Conservation (phyloP, 1,284 basidiomycete species). For the Gomphus sp. region DNA sequence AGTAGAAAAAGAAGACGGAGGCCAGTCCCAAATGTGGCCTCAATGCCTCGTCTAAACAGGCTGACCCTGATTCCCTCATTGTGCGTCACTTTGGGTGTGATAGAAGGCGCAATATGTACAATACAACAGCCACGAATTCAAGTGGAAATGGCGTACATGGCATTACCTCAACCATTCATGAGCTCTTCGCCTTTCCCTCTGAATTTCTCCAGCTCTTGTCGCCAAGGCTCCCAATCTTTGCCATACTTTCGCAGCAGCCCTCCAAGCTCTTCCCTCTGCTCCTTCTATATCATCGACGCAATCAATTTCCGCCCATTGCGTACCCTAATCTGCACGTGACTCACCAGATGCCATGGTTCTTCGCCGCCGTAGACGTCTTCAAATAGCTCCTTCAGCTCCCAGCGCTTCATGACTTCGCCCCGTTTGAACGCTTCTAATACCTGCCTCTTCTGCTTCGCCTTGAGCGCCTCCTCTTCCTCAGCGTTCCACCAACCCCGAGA, state of each 20-base stretch:
- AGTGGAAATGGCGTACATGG: not conserved
- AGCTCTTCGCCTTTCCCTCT: slow-evolving; percentile 72
- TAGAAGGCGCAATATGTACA: no score
- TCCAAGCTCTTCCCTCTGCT: slow-evolving; percentile 76
- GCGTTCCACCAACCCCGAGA: slow-evolving; percentile 81
- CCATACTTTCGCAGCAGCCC: slow-evolving; percentile 79
- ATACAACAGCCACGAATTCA: no score
- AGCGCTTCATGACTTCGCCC: slow-evolving; percentile 65
- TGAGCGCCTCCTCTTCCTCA: slow-evolving; percentile 64
- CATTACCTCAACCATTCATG: not conserved
- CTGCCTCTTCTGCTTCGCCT: slow-evolving; percentile 58
- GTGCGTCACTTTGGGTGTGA: not conserved
- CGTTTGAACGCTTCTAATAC: slow-evolving; percentile 74
- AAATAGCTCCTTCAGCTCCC: slow-evolving; percentile 73
- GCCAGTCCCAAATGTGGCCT: not conserved
- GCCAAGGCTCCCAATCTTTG: slow-evolving; percentile 75
- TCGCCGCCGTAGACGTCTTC: slow-evolving; percentile 82
- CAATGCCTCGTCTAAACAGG: not conserved
- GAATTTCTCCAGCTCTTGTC: slow-evolving; percentile 71
- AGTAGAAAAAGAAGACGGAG: not conserved
- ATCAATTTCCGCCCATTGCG: not conserved
- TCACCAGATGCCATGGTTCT: slow-evolving; percentile 77
- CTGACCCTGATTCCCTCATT: not conserved
- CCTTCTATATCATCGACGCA: slow-evolving; percentile 38
- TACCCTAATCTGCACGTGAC: slow-evolving; percentile 21